Evolutionary conservation across 106 monocot species (phyloP).

Genomic region (Acorus gramineus): DNA sequence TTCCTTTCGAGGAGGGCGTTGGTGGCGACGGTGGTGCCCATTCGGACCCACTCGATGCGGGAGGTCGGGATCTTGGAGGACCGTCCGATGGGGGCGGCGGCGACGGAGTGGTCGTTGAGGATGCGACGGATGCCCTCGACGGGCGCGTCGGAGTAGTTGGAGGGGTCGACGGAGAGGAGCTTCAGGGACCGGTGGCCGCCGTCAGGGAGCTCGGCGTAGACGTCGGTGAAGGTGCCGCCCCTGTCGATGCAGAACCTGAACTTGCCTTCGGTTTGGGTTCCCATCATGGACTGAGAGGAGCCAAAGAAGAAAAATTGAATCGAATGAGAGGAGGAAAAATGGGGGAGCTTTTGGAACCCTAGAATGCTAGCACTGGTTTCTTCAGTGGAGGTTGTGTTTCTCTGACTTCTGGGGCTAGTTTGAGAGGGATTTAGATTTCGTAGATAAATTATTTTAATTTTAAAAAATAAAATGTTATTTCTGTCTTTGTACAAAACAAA

Average conservation of each 20-base stretch:
- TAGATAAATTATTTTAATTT: too few relatives aligned
- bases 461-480: too few relatives aligned
- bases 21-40: constrained; percentile 97
- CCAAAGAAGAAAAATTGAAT: too few relatives aligned
- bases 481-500: too few relatives aligned
- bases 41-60: constrained; percentile 91
- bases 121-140: constrained; percentile 87
- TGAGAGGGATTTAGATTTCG: too few relatives aligned
- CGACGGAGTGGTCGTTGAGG: constrained; percentile 54
- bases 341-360: too few relatives aligned
- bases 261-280: constrained; percentile 34
- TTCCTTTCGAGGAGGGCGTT: constrained; percentile 94
- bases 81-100: constrained; percentile 36
- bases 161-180: constrained; percentile 83
- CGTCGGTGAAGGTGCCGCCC: constrained; percentile 95
- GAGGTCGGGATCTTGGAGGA: constrained; percentile 82
- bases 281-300: constrained; percentile 21
- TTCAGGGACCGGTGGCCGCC: constrained; percentile 60
- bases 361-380: too few relatives aligned
- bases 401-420: too few relatives aligned
- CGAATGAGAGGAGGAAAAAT: too few relatives aligned
- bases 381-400: too few relatives aligned
- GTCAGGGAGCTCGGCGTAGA: constrained; percentile 85
- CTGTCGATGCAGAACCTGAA: constrained; percentile 93
- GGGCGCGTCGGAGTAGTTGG: constrained; percentile 90